Evolutionary conservation across 495 filamentous ascomycete genomes (phyloP), one percentile per base, ranked within the genome.

Genomic region (Sordaria brevicollis): DNA sequence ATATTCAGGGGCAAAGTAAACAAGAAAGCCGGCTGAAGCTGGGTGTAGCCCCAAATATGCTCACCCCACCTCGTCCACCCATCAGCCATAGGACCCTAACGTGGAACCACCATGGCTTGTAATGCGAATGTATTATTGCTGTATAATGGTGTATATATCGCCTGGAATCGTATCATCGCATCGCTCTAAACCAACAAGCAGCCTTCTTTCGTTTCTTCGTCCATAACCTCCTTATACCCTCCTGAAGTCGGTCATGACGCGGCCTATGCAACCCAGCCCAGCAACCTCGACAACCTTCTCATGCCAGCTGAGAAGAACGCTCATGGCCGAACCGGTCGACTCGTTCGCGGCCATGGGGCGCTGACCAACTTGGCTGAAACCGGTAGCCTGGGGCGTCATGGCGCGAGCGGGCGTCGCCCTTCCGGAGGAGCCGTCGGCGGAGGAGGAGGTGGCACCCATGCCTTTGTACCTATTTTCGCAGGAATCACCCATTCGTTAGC

Each of bases 231-330:
- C 36, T 87, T 83, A 97, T 73, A 96, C 93, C 71, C 89, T 96
- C 77, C 93, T 85, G 79, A 92, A 89, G 84, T 97, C 94, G 31
- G 92, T 92, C 93, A 97, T 96, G 67, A 91, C 89, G 72, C 94
- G 84, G 72, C 93, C 90, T 82, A 97, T 94, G 79, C 90, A 89
- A 19, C 93, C 94, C 74, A 91, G 84, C 39, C 94, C 94, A 21
- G 92, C 89, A 74, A 97, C 87, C 74, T 97, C 93, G 2, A 97
- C 93, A 62, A 96, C 83, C 85, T 96, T 97, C 86, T 97, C 93
- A 76, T 97, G 93, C 93, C 93, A 97, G 77, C 91, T 96, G 72
- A 97, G 81, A 75, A 97, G 76, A 57, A 97, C 93, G 73, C 93
- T 96, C 93, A 96, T 96, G 62, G 90, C 91, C 74, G 92, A 88